Evolutionary conservation across 352 stramenopile genomes (phyloP).

Genomic region (Thalassiosira hispida): DNA sequence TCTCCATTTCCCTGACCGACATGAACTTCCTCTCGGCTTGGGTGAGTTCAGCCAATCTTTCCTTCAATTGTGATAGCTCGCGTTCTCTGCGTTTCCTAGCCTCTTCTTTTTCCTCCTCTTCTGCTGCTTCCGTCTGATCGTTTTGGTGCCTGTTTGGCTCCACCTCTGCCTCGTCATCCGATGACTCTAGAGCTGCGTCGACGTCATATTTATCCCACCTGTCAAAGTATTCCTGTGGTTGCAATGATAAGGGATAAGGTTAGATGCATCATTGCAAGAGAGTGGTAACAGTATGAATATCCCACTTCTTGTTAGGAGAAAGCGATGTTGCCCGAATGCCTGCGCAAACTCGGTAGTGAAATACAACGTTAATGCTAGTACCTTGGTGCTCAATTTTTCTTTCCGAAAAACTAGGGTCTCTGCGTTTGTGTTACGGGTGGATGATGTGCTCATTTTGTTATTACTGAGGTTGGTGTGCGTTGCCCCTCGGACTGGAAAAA

Average conservation of each 20-base stretch:
- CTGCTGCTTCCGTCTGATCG: conserved; percentile 80
- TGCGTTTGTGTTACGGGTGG: neutral
- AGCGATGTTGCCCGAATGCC: too few relatives aligned
- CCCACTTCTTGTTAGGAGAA: too few relatives aligned
- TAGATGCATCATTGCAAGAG: too few relatives aligned
- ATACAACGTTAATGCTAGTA: too few relatives aligned
- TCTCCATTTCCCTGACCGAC: conserved; percentile 87
- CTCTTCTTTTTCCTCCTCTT: conserved; percentile 86
- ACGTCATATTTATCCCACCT: conserved; percentile 92
- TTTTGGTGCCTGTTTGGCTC: neutral
- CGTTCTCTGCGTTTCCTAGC: conserved; percentile 1
- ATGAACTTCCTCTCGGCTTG: conserved; percentile 52
- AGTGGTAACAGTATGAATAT: too few relatives aligned
- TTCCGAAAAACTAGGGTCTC: conserved; percentile 21
- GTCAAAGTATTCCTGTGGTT: conserved; percentile 87
- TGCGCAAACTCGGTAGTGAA: too few relatives aligned
- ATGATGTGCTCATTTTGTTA: neutral
- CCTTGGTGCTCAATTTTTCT: conserved; percentile 55
- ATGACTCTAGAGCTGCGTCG: conserved; percentile 85
- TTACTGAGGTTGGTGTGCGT: conserved; percentile 5
- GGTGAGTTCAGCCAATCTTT: conserved; percentile 1
- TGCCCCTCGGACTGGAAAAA: neutral
- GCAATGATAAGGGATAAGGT: too few relatives aligned
- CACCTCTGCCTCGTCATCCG: conserved; percentile 66
- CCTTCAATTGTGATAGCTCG: conserved; percentile 14